These are phyloP conservation scores for Tolypocladium tropicale DNA, from an alignment of 2,329 filamentous ascomycete genomes.

Conservation along the genomic window DNA sequence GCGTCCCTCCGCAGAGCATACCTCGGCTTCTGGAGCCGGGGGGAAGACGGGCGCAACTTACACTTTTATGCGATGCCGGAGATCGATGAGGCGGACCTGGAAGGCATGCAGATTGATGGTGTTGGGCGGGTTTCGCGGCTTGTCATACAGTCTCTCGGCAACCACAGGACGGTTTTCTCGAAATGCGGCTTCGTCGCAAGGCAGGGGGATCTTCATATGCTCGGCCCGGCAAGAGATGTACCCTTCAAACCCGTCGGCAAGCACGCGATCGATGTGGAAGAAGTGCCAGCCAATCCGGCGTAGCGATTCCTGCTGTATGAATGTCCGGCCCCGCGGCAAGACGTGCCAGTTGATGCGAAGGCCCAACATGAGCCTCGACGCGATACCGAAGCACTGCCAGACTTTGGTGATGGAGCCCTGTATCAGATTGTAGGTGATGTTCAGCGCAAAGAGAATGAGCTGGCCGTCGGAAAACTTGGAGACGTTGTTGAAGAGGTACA, in stretches of 20 bases:
- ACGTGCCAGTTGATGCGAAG: conserved; percentile 30
- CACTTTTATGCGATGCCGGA: conserved; percentile 26
- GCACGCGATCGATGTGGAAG: conserved; percentile 25
- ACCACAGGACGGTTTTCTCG: conserved; percentile 18
- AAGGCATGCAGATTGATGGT: conserved; percentile 22
- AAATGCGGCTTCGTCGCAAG: conserved; percentile 23
- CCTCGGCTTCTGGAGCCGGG: not conserved
- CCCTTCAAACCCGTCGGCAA: conserved; percentile 29
- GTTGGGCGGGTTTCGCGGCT: conserved; percentile 10
- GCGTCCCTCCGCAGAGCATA: too few species aligned
- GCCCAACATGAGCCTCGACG: conserved; percentile 24
- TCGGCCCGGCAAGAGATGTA: conserved; percentile 26
- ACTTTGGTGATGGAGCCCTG: conserved; percentile 26
- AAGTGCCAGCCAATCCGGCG: conserved; percentile 28
- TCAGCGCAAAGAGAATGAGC: conserved; percentile 24
- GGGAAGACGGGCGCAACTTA: conserved; percentile 10
- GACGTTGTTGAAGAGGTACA: conserved; percentile 28
- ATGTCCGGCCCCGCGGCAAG: conserved; percentile 15
- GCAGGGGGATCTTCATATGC: conserved; percentile 26
- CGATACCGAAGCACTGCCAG: conserved; percentile 28
- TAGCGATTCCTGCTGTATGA: conserved; percentile 23
- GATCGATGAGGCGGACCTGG: conserved; percentile 23
- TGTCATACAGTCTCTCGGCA: conserved; percentile 20
- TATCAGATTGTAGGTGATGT: conserved; percentile 25
- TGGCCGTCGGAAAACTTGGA: conserved; percentile 23